These are phyloP conservation scores for Phaeosphaeriaceae sp. DNA, from an alignment of 2,329 filamentous ascomycete genomes.

Conservation along the genomic window DNA sequence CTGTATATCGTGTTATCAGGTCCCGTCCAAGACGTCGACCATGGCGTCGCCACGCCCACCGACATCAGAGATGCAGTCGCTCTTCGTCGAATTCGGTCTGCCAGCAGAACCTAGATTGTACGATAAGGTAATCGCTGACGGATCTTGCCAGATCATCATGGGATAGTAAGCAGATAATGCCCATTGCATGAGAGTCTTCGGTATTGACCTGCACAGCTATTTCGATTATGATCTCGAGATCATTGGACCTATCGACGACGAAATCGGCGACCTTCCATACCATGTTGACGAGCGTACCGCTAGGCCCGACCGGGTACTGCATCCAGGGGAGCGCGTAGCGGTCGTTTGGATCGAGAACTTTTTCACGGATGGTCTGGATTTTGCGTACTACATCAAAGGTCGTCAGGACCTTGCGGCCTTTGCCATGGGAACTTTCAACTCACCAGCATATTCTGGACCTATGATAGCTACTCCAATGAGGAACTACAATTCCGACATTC, in stretches of 20 bases:
- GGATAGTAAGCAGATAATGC: constrained; percentile 7
- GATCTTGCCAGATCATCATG: constrained; percentile 12
- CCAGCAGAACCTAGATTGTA: constrained; percentile 7
- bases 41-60: constrained; percentile 3
- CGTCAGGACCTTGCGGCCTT: constrained; percentile 17
- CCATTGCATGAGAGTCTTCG: not conserved
- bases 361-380: constrained; percentile 21
- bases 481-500: not conserved
- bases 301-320: not conserved
- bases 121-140: constrained; percentile 9
- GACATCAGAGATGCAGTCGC: constrained; percentile 1
- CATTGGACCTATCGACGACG: constrained; percentile 3
- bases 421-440: constrained; percentile 15
- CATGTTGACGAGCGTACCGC: not conserved
- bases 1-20: not conserved
- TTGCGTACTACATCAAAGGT: constrained; percentile 27
- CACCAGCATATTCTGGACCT: constrained; percentile 24
- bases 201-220: not conserved
- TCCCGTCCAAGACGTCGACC: not conserved
- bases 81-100: not conserved
- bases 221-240: not conserved
- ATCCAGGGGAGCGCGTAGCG: not conserved
- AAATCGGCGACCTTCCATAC: constrained; percentile 13
- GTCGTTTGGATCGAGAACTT: constrained; percentile 30
- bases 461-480: constrained; percentile 17